A percentile compares a stretch with the other conserved stretches of the same genome.
phyloP scores from a whole-genome alignment of 2,329 filamentous ascomycete genomes.

The Nigrospora sphaerica region DNA sequence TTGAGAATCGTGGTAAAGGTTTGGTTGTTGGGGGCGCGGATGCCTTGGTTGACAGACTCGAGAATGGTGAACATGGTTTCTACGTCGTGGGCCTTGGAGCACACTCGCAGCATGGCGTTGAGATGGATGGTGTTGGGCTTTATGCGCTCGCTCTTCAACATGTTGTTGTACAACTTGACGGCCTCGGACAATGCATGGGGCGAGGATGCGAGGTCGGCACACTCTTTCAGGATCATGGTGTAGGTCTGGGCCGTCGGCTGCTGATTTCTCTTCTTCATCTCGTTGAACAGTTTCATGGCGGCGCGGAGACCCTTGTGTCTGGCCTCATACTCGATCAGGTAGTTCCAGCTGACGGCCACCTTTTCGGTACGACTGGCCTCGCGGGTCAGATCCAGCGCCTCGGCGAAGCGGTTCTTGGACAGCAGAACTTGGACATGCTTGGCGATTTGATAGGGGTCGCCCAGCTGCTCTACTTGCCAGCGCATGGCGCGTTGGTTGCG shows the following conservation, averaged over 20 bases:
- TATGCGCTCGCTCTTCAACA: slow-evolving; percentile 57
- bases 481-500: slow-evolving; percentile 27
- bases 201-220: slow-evolving; percentile 42
- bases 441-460: slow-evolving; percentile 68
- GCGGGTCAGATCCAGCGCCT: slow-evolving; percentile 63
- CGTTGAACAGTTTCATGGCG: slow-evolving; percentile 82
- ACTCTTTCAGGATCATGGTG: slow-evolving; percentile 73
- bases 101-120: slow-evolving; percentile 83
- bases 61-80: slow-evolving; percentile 75
- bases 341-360: slow-evolving; percentile 80
- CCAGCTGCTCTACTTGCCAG: slow-evolving; percentile 54
- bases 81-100: slow-evolving; percentile 65
- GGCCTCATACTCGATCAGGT: slow-evolving; percentile 68
- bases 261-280: slow-evolving; percentile 95
- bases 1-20: slow-evolving; percentile 84
- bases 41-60: slow-evolving; percentile 59
- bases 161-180: slow-evolving; percentile 68
- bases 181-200: slow-evolving; percentile 61
- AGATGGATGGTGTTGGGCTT: slow-evolving; percentile 74
- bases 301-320: slow-evolving; percentile 49
- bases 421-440: slow-evolving; percentile 59
- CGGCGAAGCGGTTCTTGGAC: slow-evolving; percentile 48
- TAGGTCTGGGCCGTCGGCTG: slow-evolving; percentile 77
- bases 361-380: slow-evolving; percentile 58
- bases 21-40: slow-evolving; percentile 55